Evolutionary conservation across 2,329 filamentous ascomycete species (phyloP), one percentile per base, ranked within the genome.

Genomic region (Chaetomium globosum): DNA sequence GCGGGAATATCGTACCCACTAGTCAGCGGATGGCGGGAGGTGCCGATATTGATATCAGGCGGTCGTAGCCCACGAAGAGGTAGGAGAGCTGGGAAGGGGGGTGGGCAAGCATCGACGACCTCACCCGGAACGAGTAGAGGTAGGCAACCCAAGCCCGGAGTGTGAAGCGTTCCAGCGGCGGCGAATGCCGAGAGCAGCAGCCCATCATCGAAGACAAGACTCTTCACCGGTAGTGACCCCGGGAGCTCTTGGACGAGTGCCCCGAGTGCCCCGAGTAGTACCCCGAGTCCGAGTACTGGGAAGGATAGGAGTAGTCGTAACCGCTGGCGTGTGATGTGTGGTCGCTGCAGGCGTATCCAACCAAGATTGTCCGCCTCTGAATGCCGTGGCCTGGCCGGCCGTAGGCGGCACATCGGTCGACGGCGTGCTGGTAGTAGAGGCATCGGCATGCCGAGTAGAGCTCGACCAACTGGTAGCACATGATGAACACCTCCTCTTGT

Each of bases 391-490:
- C 89, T 58, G 86, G 85, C 66, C 89, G 87, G 67, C 89, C 90
- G 75, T 92, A 92, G 43, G 86, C 82, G 57, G 87, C 82, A 75
- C 93, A 97, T 67, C 90, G 89, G 74, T 97, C 93, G 72, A 97
- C 84, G 56, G 91, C 88, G 76, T 97, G 93, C 74, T 89, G 85
- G 81, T 94, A 92, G 82, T 97, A 96, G 72, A 94, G 83, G 79
- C 93, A 97, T 69, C 88, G 86, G 83, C 93, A 97, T 63, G 89
- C 91, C 63, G 92, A 88, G 81, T 93, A 97, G 65, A 91, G 84
- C 78, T 97, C 93, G 72, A 94, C 82, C 68, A 97, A 80, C 79
- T 93, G 91, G 74, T 92, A 93, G 75, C 93, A 97, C 93, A 97
- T 96, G 67, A 70, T 82, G 74, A 57, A 36, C 6, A 31, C 51